Base-by-base conservation (phyloP, 2,329 filamentous ascomycete genomes). In the Cercospora sp. region DNA sequence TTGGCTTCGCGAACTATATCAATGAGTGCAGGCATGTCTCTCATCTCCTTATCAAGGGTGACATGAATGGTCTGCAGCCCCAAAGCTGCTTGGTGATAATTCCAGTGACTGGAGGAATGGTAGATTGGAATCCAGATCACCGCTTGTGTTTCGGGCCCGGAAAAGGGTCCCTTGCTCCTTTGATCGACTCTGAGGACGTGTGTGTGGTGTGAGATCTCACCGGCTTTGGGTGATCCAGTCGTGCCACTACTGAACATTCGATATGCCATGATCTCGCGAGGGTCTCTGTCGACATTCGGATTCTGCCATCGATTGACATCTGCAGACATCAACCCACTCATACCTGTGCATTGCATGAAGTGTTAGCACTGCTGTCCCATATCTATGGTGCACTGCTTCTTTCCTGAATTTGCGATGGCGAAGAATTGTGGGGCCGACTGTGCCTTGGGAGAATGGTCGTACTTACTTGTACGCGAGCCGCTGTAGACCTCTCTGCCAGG, bases 141-240 rank as follows among this genome's bases (percentile, higher is more conserved):
- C 8, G 33, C n/a, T 18, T 12, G 33, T 10, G 26, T 23, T 20
- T 48, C 42, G 18, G 42, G 42, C 7, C 7, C 4, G n/a, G 42
- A 48, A 48, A 48, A 48, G 8, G 42, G 42, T 18, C 42, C n/a
- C n/a, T 16, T 48, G n/a, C 23, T 48, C 16, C 42, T 48, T 13
- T 30, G 61, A 26, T 63, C 10, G 5, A 63, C 5, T 39, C 45
- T 30, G 39, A 86, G 84, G 26, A 87, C 80, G 28, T 88, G 78
- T 71, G 89, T 89, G 65, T 80, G 78, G 73, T 90, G 88, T 0
- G 85, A 85, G 51, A 89, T 73, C 68, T 83, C 82, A 12, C 85
- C 84, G 0, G 85, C 86, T 73, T 90, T 90, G 0, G 87, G 87
- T 2, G 89, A 75, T 3, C 76, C 75, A 0, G 87, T 89, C 0